phyloP scores from a whole-genome alignment of 2,329 filamentous ascomycete genomes.

The Diaporthe longicolla region DNA sequence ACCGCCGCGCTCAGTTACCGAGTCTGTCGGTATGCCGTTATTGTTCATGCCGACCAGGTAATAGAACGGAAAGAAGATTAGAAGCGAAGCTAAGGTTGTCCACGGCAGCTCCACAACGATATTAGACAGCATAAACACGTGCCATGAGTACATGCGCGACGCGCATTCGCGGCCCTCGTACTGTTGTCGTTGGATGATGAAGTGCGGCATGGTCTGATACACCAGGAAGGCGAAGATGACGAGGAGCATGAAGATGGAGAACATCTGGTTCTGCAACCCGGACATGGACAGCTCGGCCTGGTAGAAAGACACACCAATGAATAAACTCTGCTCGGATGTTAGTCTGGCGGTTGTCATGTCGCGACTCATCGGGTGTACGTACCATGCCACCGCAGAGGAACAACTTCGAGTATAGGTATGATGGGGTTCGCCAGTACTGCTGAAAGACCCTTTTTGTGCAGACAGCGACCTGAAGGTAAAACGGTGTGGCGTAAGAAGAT shows the following conservation, averaged over 20 bases:
- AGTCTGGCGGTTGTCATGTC: not conserved
- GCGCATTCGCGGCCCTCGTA: conserved; percentile 80
- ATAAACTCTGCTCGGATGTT: conserved; percentile 55
- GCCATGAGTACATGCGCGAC: conserved; percentile 78
- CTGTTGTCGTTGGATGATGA: conserved; percentile 75
- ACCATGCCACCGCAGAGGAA: conserved; percentile 66
- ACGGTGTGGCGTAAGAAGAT: conserved; percentile 79
- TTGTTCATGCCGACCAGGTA: conserved; percentile 76
- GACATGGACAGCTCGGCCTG: conserved; percentile 71
- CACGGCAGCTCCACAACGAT: conserved; percentile 80
- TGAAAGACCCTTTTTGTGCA: conserved; percentile 75
- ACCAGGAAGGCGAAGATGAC: conserved; percentile 77
- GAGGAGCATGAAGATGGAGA: conserved; percentile 78
- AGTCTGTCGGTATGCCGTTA: conserved; percentile 67
- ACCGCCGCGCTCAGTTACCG: conserved; percentile 69
- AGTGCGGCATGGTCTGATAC: conserved; percentile 79
- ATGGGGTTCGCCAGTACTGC: conserved; percentile 80
- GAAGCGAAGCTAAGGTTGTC: conserved; percentile 73
- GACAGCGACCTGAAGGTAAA: conserved; percentile 70
- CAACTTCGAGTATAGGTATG: conserved; percentile 79
- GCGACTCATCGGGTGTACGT: conserved; percentile 38
- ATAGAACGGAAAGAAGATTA: conserved; percentile 78
- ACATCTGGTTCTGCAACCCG: conserved; percentile 79
- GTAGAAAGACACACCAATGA: conserved; percentile 81
- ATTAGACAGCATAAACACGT: conserved; percentile 75